Percentiles rank a stretch among this genome's conserved stretches.
Evolutionary conservation across 345 rosid genomes (phyloP).

Genomic region (Draba incana): DNA sequence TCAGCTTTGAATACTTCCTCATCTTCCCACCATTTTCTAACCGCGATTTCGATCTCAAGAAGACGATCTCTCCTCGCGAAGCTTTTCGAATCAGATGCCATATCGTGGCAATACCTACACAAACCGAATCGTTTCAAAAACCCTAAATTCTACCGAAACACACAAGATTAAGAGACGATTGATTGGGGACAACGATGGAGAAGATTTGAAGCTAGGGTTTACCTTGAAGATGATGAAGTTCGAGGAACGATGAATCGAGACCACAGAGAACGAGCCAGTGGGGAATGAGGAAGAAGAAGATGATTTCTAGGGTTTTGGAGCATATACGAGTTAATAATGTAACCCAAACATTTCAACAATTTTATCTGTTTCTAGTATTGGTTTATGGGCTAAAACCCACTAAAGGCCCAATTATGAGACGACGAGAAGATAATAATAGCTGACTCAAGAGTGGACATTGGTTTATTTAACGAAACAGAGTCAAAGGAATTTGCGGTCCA

Average conservation of each 20-base stretch:
- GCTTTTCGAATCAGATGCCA: constrained; percentile 80
- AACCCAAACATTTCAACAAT: not conserved
- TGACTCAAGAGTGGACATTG: no score
- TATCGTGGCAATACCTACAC: constrained; percentile 51
- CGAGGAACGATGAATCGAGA: constrained; percentile 10
- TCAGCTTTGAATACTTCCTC: constrained; percentile 69
- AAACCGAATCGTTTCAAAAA: not conserved
- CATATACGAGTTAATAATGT: not conserved
- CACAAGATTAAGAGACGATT: not conserved
- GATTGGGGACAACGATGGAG: not conserved
- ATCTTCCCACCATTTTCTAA: constrained; percentile 67
- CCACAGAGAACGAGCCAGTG: constrained; percentile 35
- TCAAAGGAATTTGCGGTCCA: not conserved
- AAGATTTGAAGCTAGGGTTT: not conserved
- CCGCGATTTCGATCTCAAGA: constrained; percentile 64
- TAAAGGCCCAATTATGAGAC: no score
- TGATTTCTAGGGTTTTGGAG: constrained; percentile 28
- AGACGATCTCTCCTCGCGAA: constrained; percentile 77
- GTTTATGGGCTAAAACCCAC: no score
- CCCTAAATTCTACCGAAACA: not conserved
- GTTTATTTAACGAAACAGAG: no score
- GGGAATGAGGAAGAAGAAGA: not conserved
- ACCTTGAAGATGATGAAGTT: constrained; percentile 26
- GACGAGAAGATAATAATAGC: no score
- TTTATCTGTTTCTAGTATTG: not conserved